A percentile compares a stretch with the other conserved stretches of the same genome.
Conservation (phyloP, 768 basidiomycete species). For the Phanerochaete sordida region DNA sequence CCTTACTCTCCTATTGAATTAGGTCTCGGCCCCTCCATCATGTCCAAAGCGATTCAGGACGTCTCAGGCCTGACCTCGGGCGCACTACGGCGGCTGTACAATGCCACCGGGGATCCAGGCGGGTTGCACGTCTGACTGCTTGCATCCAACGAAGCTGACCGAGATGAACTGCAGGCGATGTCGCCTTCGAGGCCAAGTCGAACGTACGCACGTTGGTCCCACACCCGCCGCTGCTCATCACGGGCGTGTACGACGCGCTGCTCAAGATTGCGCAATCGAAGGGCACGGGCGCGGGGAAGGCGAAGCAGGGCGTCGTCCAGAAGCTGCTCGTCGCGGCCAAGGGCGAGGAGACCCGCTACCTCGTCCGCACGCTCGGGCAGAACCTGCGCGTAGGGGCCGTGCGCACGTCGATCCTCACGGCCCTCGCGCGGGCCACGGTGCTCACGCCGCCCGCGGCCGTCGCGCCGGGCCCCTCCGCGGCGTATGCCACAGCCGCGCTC, state of each 20-base stretch:
- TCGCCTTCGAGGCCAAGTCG: constrained; percentile 80
- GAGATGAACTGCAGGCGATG: constrained; percentile 51
- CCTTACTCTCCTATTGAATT: constrained; percentile 71
- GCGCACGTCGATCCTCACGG: constrained; percentile 74
- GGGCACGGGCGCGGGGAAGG: constrained; percentile 71
- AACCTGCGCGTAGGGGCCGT: constrained; percentile 89
- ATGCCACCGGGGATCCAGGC: constrained; percentile 67
- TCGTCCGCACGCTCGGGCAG: constrained; percentile 69
- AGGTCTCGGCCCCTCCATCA: constrained; percentile 63
- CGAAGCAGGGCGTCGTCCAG: constrained; percentile 77
- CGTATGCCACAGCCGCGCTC: constrained; percentile 30
- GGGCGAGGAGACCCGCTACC: constrained; percentile 85
- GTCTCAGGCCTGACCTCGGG: constrained; percentile 61
- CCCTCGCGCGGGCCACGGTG: constrained; percentile 75
- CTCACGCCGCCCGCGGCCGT: constrained; percentile 42
- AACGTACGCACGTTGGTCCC: constrained; percentile 71
- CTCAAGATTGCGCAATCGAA: constrained; percentile 64
- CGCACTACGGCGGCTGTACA: constrained; percentile 64
- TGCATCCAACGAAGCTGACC: neutral
- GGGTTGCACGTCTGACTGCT: neutral
- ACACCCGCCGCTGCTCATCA: constrained; percentile 62
- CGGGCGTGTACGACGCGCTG: constrained; percentile 64
- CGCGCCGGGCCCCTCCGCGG: constrained; percentile 18
- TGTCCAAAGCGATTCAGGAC: constrained; percentile 68
- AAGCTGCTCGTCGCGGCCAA: constrained; percentile 78